phyloP scores from a whole-genome alignment of 768 basidiomycete species.

The Grammothele lineata region DNA sequence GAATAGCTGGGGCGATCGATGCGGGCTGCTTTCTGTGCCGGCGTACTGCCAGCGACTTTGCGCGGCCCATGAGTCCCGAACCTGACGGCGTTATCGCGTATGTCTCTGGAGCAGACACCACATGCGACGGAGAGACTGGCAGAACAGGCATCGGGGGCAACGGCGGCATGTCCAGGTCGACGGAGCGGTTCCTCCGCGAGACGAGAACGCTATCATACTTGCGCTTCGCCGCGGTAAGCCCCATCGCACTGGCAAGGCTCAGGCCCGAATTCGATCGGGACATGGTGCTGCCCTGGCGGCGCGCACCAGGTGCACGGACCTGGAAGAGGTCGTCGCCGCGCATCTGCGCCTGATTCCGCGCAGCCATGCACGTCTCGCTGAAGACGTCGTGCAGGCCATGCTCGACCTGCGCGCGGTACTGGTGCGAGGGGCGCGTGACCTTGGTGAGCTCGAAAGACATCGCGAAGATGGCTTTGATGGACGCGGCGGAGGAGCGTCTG shows the following conservation, averaged over 20 bases:
- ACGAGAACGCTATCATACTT: constrained; percentile 69
- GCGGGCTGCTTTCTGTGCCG: constrained; percentile 15
- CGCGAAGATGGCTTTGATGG: constrained; percentile 57
- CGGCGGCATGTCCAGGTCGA: constrained; percentile 21
- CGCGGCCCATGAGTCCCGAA: constrained; percentile 1
- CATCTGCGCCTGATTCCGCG: constrained; percentile 59
- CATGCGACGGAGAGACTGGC: neutral
- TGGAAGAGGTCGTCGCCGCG: constrained; percentile 65
- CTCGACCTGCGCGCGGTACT: constrained; percentile 69
- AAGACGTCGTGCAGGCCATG: constrained; percentile 77
- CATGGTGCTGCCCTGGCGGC: constrained; percentile 38
- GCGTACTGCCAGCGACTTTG: constrained; percentile 9
- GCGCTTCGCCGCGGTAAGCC: constrained; percentile 43
- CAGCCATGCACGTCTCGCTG: constrained; percentile 66
- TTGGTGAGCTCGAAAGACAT: constrained; percentile 53
- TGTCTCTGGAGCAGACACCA: neutral
- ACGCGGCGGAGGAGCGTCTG: constrained; percentile 60
- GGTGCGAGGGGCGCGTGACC: constrained; percentile 61
- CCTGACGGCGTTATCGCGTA: neutral
- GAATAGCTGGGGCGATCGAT: constrained; percentile 12
- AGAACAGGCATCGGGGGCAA: constrained; percentile 1
- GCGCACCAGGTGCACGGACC: constrained; percentile 29
- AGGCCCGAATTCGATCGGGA: constrained; percentile 55
- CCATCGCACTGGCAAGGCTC: constrained; percentile 54
- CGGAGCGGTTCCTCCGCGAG: constrained; percentile 51